Evolutionary conservation across 768 basidiomycete species (phyloP), one percentile per base, ranked within the genome.

Genomic region (Infundibulicybe gibba): DNA sequence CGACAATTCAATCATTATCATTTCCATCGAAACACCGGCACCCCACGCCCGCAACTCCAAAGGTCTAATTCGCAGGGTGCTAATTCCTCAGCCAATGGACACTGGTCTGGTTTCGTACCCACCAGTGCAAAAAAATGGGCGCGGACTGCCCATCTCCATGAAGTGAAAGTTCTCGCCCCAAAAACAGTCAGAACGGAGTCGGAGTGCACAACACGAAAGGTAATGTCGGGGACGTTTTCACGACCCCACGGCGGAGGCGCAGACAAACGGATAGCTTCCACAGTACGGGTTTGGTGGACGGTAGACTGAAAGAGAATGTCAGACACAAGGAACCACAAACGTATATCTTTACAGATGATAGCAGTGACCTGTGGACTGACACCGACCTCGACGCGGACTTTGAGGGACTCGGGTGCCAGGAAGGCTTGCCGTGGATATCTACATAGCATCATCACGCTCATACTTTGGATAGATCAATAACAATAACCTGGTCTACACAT

Each of bases 101-200:
- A 51, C 32, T 37, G 13, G 15, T 20, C 47, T 20, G 30, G 33
- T 37, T 15, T 21, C 45, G 66, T 65, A 5, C 73, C 73, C 6
- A 68, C 64, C 43, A 75, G 76, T 45, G 74, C 76, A 14, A 77
- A 74, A 50, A 72, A 72, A 32, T 83, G 81, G 76, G 85, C 84
- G 16, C 68, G 81, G 32, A 83, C 70, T 0, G 80, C 86, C 3
- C 86, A 88, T 67, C 53, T 87, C 40, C 86, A 88, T 51, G 81
- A 85, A 56, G 77, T 86, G 48, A 74, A 57, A 37, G 17, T 5
- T 12, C 40, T 43, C 16, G 5, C 8, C 12, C 38, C 14, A 32
- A 37, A 10, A 37, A 35, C 15, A 35, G 30, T 40, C 17, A 41
- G 32, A 34, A 50, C 30, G 25, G 40, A 25, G 10, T 21, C 10